These are phyloP conservation scores for Rhodomyrtus psidioides DNA, from an alignment of 441 rosid species.

Conservation along the genomic window DNA sequence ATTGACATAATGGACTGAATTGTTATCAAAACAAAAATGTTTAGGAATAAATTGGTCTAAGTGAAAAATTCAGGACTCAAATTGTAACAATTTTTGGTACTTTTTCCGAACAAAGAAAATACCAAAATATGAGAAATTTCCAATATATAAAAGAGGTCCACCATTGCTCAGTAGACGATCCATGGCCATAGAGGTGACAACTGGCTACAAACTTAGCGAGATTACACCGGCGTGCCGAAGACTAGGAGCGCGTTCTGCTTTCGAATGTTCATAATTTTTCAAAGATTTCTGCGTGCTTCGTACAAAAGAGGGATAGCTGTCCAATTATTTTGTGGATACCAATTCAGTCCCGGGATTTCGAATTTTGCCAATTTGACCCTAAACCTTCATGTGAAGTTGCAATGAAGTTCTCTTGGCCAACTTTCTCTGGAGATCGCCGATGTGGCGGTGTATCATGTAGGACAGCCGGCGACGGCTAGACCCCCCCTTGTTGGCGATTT, in stretches of 20 bases:
- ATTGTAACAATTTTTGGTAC: too few relatives aligned
- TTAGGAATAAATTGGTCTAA: too few relatives aligned
- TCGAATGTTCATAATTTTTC: not conserved
- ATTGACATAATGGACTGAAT: too few relatives aligned
- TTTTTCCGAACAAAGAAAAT: not conserved
- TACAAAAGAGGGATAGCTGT: not conserved
- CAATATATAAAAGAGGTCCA: not conserved
- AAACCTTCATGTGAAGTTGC: fast-evolving
- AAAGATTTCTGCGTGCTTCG: too few relatives aligned
- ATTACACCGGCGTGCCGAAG: fast-evolving
- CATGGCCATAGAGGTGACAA: not conserved
- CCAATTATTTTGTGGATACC: fast-evolving
- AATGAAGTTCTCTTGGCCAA: fast-evolving
- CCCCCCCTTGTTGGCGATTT: not conserved
- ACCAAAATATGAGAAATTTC: not conserved
- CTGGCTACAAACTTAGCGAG: not conserved
- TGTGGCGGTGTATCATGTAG: too few relatives aligned
- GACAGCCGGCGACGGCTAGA: too few relatives aligned
- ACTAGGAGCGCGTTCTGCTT: fast-evolving
- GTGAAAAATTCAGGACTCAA: too few relatives aligned
- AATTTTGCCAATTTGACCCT: fast-evolving
- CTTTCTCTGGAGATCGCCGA: not conserved
- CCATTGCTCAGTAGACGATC: not conserved
- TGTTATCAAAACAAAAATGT: too few relatives aligned
- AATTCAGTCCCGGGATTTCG: fast-evolving